Base-by-base conservation (phyloP, 2,329 filamentous ascomycete species). In the Epichloe gansuensis region DNA sequence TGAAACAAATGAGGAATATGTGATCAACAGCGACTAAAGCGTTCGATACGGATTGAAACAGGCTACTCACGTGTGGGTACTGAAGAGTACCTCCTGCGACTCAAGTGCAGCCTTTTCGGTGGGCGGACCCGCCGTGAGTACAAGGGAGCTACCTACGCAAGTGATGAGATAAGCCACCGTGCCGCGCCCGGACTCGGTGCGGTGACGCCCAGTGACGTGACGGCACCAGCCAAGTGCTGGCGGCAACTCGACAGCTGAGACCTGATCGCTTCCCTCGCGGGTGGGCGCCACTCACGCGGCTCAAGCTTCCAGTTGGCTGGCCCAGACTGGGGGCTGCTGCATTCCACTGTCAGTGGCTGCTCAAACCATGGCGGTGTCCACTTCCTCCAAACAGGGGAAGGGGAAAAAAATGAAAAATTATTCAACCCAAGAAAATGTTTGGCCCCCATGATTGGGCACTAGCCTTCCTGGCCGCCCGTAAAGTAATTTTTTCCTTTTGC, bases 401-500 rank as follows among this genome's bases (percentile, higher is more conserved):
- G 17, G 17, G 17, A n/a, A 12, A 43, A 47, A 53, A 34, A 21
- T 5, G 2, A 21, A 55, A 57, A 55, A 49, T 51, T 56, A 49
- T 39, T 37, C 46, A 46, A 56, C 42, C 50, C n/a, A 35, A 21
- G 17, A 35, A 48, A 39, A 21, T 25, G 13, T 17, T 48, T 48
- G 46, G 35, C 21, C 8, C 12, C 38, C 52, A 45, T 37, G 35
- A 55, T 60, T 55, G 48, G 58, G 54, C 58, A 57, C 65, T 68
- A 69, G 61, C 55, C 67, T 59, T 55, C 63, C 52, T 59, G 60
- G 57, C 56, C 58, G 60, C 63, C 59, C 58, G 61, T 58, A 53
- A 62, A 62, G 60, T 60, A 60, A 65, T 59, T 68, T 68, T 69
- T 67, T 63, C 59, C 58, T 63, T 60, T 67, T 60, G 63, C 64